phyloP scores from a whole-genome alignment of 805 yeast genomes.

The Millerago galiae region DNA sequence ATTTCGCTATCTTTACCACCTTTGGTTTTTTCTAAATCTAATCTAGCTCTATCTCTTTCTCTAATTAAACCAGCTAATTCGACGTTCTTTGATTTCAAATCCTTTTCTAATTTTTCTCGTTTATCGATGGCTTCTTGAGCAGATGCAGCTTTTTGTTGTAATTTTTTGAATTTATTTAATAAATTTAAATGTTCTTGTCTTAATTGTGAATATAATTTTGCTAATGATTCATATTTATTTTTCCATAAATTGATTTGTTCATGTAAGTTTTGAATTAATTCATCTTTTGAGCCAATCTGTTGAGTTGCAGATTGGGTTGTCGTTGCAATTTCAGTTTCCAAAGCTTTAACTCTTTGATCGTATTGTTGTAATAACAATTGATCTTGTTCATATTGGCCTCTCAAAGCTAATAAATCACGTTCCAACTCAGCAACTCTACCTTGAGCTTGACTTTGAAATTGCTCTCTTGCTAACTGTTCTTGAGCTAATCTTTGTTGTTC shows the following conservation, averaged over 20 bases:
- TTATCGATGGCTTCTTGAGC: conserved; percentile 88
- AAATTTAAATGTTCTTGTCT: conserved; percentile 86
- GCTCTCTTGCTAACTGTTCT: conserved; percentile 61
- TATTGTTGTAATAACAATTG: conserved; percentile 81
- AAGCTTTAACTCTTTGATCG: conserved; percentile 73
- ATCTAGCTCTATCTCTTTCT: conserved; percentile 82
- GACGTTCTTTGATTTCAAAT: conserved; percentile 75
- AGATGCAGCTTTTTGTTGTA: conserved; percentile 78
- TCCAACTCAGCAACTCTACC: conserved; percentile 77
- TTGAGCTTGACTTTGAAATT: conserved; percentile 66
- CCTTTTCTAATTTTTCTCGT: conserved; percentile 76
- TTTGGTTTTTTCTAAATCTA: conserved; percentile 67
- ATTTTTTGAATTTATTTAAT: conserved; percentile 68
- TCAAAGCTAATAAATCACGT: conserved; percentile 66
- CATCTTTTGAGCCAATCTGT: conserved; percentile 72
- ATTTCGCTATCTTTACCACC: conserved; percentile 61
- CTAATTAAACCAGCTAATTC: conserved; percentile 85
- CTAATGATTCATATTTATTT: conserved; percentile 80
- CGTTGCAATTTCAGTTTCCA: conserved; percentile 64
- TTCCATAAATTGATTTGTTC: conserved; percentile 78
- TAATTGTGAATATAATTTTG: conserved; percentile 82
- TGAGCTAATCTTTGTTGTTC: conserved; percentile 66
- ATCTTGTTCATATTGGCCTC: conserved; percentile 81
- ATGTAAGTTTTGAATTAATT: conserved; percentile 57
- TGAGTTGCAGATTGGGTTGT: conserved; percentile 60